Base-by-base conservation (phyloP, 2,329 filamentous ascomycete genomes). In the Pezicula neosporulosa region DNA sequence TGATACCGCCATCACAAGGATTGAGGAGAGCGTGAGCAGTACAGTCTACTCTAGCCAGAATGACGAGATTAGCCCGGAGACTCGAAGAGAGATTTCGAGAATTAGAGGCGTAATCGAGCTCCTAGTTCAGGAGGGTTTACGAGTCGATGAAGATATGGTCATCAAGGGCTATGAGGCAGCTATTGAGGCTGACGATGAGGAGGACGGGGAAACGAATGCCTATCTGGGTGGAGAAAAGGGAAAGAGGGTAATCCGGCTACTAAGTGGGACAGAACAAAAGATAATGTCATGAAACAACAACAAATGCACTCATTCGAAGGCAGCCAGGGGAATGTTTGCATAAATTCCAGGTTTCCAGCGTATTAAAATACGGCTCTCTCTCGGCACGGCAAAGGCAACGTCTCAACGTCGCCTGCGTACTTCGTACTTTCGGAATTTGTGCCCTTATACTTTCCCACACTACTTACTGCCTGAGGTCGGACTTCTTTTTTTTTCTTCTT, bases 41-140 rank as follows among this genome's bases (percentile, higher is more conserved):
- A 89, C 86, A 49, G 90, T 96, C 61, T 99, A 99, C 72, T 94
- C 89, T 50, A 95, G 89, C 66, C 91, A 97, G 73, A 99, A 99
- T 67, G 93, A 97, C 67, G 79, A 83, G 51, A 91, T 99, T 56
- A 75, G 82, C 19, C 74, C 83, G 2, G 82, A 83, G 46, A 93
- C 90, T 15, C 84, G 94, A 76, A 82, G 86, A 56, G 94, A 97
- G 76, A 97, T 99, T 70, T 85, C 90, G 15, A 78, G 92, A 53
- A 78, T 97, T 43, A 80, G 87, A 35, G 89, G 89, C 19, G 88
- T 94, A 51, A 87, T 99, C 50, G 81, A 85, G 51, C 87, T 90
- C 1, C 72, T 99, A 53, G 89, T 96, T 2, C 87, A 95, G 67
- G 83, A 87, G 42, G 89, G 90, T 0, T 73, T 94, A 41, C 83